phyloP scores from a whole-genome alignment of 257 asterid genomes.

The Salvia rosmarinus region DNA sequence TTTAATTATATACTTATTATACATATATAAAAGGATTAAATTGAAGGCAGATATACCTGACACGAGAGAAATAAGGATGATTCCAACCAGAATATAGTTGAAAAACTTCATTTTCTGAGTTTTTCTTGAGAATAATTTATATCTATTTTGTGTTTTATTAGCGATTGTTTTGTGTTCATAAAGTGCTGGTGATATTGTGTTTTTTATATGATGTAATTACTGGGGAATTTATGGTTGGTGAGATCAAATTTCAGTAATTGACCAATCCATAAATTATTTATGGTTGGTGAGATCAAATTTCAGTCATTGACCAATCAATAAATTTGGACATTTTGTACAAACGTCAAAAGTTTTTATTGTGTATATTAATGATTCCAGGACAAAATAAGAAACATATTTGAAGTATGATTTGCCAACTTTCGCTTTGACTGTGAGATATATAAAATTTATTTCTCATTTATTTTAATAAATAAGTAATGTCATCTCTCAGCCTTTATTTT shows the following conservation, averaged over 20 bases:
- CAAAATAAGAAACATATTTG: background rate
- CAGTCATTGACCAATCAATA: background rate
- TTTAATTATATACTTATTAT: no score
- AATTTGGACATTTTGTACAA: background rate
- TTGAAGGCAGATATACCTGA: background rate
- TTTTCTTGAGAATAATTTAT: background rate
- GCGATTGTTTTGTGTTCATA: background rate
- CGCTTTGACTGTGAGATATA: no score
- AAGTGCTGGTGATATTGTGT: background rate
- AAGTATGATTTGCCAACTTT: no score
- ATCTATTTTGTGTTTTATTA: background rate
- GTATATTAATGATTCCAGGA: background rate
- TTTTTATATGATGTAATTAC: background rate
- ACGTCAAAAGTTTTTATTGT: background rate
- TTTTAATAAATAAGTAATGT: no score
- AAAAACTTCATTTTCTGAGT: background rate
- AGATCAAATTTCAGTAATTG: background rate
- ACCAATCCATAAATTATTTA: background rate
- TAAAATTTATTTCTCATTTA: no score
- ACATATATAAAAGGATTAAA: background rate
- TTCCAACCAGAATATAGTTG: background rate
- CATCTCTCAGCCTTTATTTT: no score
- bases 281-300: background rate
- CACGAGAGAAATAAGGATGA: background rate
- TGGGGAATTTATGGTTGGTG: background rate